These are phyloP conservation scores for Clonostachys sp. DNA, from an alignment of 2,329 filamentous ascomycete genomes.

Conservation along the genomic window DNA sequence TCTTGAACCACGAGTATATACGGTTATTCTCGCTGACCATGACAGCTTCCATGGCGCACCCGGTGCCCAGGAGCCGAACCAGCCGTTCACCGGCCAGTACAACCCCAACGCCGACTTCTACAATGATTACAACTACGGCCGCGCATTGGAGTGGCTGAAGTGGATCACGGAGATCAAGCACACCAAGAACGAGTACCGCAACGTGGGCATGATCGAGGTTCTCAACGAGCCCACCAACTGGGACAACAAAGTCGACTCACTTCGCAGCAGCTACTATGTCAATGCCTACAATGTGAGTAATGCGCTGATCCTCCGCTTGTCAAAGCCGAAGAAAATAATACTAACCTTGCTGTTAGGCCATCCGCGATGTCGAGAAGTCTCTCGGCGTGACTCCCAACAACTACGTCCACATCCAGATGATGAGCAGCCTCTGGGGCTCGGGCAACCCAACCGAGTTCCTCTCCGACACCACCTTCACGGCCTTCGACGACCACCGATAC, in stretches of 20 bases:
- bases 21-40: not conserved
- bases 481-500: conserved; percentile 57
- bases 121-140: conserved; percentile 48
- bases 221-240: conserved; percentile 50
- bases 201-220: conserved; percentile 54
- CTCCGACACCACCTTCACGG: conserved; percentile 32
- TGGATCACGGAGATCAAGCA: conserved; percentile 51
- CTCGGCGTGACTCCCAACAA: conserved; percentile 34
- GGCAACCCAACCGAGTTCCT: conserved; percentile 45
- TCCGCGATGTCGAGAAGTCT: conserved; percentile 40
- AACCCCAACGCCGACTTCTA: conserved; percentile 41
- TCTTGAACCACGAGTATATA: not conserved
- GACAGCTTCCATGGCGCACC: conserved; percentile 40
- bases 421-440: conserved; percentile 38
- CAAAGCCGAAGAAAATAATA: not conserved
- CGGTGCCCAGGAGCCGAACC: conserved; percentile 36
- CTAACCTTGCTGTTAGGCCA: conserved; percentile 13
- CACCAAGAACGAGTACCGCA: conserved; percentile 38
- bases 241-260: conserved; percentile 10
- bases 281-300: conserved; percentile 1
- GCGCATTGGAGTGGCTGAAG: conserved; percentile 48
- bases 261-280: conserved; percentile 1
- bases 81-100: conserved; percentile 40
- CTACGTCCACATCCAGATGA: conserved; percentile 31
- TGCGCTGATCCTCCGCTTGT: not conserved